Conservation (phyloP, 2,329 filamentous ascomycete genomes). For the Dichotomopilus funicola region DNA sequence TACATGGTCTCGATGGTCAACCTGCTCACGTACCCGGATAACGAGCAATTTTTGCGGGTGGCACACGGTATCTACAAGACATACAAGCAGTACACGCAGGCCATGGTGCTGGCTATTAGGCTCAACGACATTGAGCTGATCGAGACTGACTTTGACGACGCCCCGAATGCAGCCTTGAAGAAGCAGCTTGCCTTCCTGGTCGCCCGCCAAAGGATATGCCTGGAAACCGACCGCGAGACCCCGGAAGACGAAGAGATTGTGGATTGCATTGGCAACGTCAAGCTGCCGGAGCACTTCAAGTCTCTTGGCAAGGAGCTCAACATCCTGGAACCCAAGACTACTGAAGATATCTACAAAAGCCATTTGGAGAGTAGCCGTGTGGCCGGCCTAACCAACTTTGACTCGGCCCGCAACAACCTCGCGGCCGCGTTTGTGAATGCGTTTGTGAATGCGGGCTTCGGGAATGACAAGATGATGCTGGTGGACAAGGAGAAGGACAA, state of each 20-base stretch:
- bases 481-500: constrained; percentile 80
- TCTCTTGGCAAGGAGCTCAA: constrained; percentile 91
- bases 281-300: constrained; percentile 88
- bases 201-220: constrained; percentile 80
- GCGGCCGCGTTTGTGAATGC: constrained; percentile 95
- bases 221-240: constrained; percentile 57
- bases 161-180: constrained; percentile 73
- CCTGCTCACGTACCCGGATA: constrained; percentile 93
- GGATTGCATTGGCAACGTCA: constrained; percentile 82
- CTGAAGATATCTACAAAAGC: constrained; percentile 99
- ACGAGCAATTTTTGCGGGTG: constrained; percentile 87
- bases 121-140: constrained; percentile 84
- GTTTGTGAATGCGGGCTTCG: constrained; percentile 93
- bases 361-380: constrained; percentile 94
- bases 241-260: constrained; percentile 68
- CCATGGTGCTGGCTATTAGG: constrained; percentile 88
- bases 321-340: constrained; percentile 91
- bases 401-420: constrained; percentile 92
- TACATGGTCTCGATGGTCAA: constrained; percentile 99
- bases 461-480: constrained; percentile 96
- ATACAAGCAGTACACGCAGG: constrained; percentile 89
- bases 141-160: constrained; percentile 70
- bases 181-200: constrained; percentile 93
- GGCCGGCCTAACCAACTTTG: constrained; percentile 85
- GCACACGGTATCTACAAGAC: constrained; percentile 90